Evolutionary conservation across 306 rosid genomes (phyloP), one percentile per base, ranked within the genome.

Genomic region (Trifolium dubium): DNA sequence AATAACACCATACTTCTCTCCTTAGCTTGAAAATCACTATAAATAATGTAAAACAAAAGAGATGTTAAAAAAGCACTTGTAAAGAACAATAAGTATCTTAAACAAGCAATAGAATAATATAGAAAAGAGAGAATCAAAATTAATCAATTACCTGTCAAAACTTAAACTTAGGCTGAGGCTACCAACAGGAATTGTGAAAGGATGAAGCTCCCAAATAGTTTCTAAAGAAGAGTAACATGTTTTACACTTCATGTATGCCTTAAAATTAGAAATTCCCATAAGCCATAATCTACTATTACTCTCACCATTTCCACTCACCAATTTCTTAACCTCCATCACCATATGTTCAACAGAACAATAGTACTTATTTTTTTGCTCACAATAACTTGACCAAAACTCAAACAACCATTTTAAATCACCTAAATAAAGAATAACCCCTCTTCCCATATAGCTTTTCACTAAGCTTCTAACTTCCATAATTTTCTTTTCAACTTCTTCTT

Each of bases 181-280:
- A 5, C 89, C 92, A 72, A 83, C 89, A 34, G 98, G 98, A 77
- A 86, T 67, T 2, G 88, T 82, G 23, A 88, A 85, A 58, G 98
- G 96, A 49, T 90, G 91, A 77, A 92, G 98, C 60, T 90, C 93
- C 98, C 92, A 92, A 47, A 92, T 69, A 40, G 87, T 41, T 81
- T 92, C 96, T 34, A 92, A 77, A 35, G 98, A 90, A 59, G 93
- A 94, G 35, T 83, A 84, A 61, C 86, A 88, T 12, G 73, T 77
- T 68, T 90, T 92, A 67, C 91, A 85, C 80, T 81, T 90, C 84
- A 80, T 83, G 85, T 87, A 92, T 5, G 90, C 75, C 32, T 84
- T 93, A 44, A 90, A 86, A 53, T 80, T 90, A 71, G 98, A 77
- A 82, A 86, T 62, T 13, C 98, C 98, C 86, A 92, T 71, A 61